Percentiles rank a stretch among this genome's conserved stretches.
Conservation (phyloP, 2,329 filamentous ascomycete genomes). For the Camillea tinctor region DNA sequence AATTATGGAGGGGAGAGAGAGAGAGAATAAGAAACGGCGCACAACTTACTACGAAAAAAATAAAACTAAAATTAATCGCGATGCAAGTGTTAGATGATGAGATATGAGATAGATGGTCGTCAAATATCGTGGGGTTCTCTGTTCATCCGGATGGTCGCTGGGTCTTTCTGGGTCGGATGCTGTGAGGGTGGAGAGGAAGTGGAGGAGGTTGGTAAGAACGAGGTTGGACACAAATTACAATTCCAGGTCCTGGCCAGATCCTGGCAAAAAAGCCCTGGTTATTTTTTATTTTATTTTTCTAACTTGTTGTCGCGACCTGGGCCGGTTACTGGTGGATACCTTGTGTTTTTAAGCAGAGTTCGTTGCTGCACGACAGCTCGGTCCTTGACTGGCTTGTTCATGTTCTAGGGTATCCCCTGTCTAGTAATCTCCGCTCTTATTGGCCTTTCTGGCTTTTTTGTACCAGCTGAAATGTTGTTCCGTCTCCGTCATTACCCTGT, state of each 20-base stretch:
- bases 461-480: not conserved
- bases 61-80: conserved; percentile 18
- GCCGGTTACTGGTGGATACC: conserved; percentile 19
- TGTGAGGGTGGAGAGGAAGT: conserved; percentile 17
- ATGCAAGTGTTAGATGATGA: conserved; percentile 8
- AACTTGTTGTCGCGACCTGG: conserved; percentile 24
- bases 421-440: conserved; percentile 1
- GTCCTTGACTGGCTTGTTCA: conserved; percentile 5
- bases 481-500: not conserved
- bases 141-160: conserved; percentile 25
- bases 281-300: conserved; percentile 11
- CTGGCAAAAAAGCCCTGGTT: too few species aligned
- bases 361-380: conserved; percentile 29
- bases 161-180: too few species aligned
- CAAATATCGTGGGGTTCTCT: conserved; percentile 24
- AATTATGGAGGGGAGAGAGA: conserved; percentile 2
- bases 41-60: conserved; percentile 23
- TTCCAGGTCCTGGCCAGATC: conserved; percentile 14
- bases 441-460: not conserved
- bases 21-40: conserved; percentile 1
- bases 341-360: conserved; percentile 17
- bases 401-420: not conserved
- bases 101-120: conserved; percentile 18
- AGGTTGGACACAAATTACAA: conserved; percentile 21
- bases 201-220: conserved; percentile 25